Conservation (phyloP, 108 stramenopile genomes). For the Parietichytrium sp. region DNA sequence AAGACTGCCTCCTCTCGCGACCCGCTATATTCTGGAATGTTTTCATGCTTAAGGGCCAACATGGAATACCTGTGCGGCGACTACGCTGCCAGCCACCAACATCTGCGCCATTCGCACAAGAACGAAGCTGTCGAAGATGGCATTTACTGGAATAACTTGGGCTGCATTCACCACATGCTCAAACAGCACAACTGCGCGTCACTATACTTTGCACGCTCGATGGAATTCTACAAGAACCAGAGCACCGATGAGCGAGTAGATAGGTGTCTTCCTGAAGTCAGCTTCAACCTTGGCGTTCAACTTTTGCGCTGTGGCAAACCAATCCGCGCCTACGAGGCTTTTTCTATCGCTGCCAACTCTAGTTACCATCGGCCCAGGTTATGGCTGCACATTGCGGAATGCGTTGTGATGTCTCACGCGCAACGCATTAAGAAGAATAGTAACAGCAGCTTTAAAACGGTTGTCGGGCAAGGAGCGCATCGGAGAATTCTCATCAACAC, state of each 20-base stretch:
- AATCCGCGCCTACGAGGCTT: background rate
- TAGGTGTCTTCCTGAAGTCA: background rate
- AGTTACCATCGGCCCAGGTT: background rate
- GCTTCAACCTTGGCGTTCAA: constrained; percentile 14
- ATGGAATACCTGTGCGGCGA: background rate
- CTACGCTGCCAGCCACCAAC: background rate
- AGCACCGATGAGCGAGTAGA: too few relatives aligned
- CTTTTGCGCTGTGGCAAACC: constrained; percentile 21
- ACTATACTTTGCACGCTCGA: background rate
- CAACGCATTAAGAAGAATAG: background rate
- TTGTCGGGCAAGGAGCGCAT: constrained; percentile 4
- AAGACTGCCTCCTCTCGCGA: background rate
- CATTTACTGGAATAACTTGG: background rate
- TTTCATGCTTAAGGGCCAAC: constrained; percentile 21
- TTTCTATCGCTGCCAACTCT: background rate
- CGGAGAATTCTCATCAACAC: background rate
- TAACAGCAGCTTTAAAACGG: background rate
- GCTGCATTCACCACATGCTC: background rate
- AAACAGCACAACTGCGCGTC: background rate
- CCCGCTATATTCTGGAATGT: background rate
- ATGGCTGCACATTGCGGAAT: constrained; percentile 18
- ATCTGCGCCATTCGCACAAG: background rate
- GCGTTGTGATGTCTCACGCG: constrained; percentile 27
- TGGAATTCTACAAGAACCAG: background rate
- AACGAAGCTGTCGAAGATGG: background rate